A percentile compares a stretch with the other conserved stretches of the same genome.
Evolutionary conservation across 2,329 filamentous ascomycete species (phyloP).

Genomic region (Penicillium sp.): DNA sequence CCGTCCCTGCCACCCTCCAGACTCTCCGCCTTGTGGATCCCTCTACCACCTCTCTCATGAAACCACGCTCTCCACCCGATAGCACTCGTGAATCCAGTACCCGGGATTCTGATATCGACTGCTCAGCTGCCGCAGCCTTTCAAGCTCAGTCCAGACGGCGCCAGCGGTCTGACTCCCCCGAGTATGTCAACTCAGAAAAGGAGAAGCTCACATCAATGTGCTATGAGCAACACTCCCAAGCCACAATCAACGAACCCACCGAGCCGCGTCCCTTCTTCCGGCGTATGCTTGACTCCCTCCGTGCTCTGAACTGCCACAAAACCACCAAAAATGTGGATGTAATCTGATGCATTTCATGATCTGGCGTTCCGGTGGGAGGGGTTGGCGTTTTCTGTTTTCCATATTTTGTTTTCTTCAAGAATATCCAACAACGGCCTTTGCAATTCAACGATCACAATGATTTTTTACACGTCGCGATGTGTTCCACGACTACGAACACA

Average conservation of each 20-base stretch:
- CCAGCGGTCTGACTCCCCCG: slow-evolving; percentile 28
- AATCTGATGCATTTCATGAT: slow-evolving; percentile 10
- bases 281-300: slow-evolving; percentile 20
- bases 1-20: slow-evolving; percentile 21
- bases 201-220: slow-evolving; percentile 31
- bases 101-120: slow-evolving; percentile 29
- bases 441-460: slow-evolving; percentile 11
- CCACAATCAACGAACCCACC: slow-evolving; percentile 16
- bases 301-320: slow-evolving; percentile 21
- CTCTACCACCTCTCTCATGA: slow-evolving; percentile 32
- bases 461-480: slow-evolving; percentile 10
- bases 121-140: slow-evolving; percentile 34
- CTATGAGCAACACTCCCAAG: slow-evolving; percentile 28
- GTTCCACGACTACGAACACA: slow-evolving; percentile 13
- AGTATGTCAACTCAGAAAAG: slow-evolving; percentile 21
- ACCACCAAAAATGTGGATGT: slow-evolving; percentile 15
- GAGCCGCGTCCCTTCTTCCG: slow-evolving; percentile 17
- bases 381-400: not conserved
- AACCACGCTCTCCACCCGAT: slow-evolving; percentile 24
- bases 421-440: slow-evolving; percentile 1
- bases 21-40: slow-evolving; percentile 36
- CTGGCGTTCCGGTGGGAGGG: slow-evolving; percentile 15
- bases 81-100: slow-evolving; percentile 13
- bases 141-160: slow-evolving; percentile 34
- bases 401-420: not conserved